These are phyloP conservation scores for Cyphellophora attinorum DNA, from an alignment of 2,329 filamentous ascomycete genomes.

Conservation along the genomic window DNA sequence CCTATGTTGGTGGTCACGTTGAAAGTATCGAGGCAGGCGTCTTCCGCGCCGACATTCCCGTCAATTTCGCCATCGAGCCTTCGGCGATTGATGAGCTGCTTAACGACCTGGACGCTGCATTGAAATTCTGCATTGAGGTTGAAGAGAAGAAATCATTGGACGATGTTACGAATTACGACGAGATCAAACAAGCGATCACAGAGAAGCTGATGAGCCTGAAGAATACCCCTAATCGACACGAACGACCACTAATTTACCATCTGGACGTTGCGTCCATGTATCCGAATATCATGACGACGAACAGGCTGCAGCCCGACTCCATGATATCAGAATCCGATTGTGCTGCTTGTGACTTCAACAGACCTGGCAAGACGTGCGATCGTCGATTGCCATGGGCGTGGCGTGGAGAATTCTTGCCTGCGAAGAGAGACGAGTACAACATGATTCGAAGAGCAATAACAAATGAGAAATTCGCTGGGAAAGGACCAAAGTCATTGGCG, in stretches of 20 bases:
- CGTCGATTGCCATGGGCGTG: constrained; percentile 91
- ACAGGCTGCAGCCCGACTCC: constrained; percentile 93
- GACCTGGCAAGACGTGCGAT: constrained; percentile 94
- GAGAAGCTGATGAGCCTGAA: constrained; percentile 63
- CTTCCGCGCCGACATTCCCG: constrained; percentile 89
- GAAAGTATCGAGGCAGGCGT: constrained; percentile 98
- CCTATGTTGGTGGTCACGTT: constrained; percentile 95
- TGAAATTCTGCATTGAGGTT: constrained; percentile 77
- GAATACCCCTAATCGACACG: constrained; percentile 71
- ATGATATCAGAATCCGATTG: constrained; percentile 97
- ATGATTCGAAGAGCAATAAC: constrained; percentile 91
- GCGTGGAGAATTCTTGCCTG: constrained; percentile 93
- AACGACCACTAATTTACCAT: constrained; percentile 90
- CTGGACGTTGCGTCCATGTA: constrained; percentile 99
- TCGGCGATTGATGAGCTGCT: constrained; percentile 83
- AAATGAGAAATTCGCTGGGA: constrained; percentile 85
- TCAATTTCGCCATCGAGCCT: constrained; percentile 85
- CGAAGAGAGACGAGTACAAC: constrained; percentile 96
- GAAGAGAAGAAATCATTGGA: constrained; percentile 76
- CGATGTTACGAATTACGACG: constrained; percentile 71
- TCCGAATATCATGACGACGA: constrained; percentile 99
- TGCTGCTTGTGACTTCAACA: constrained; percentile 95
- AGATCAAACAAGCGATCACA: constrained; percentile 74
- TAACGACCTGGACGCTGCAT: constrained; percentile 72
- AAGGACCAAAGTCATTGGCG: constrained; percentile 57